These are phyloP conservation scores for Hymenotorrendiella dingleyae DNA, from an alignment of 2,329 filamentous ascomycete genomes.

Conservation along the genomic window DNA sequence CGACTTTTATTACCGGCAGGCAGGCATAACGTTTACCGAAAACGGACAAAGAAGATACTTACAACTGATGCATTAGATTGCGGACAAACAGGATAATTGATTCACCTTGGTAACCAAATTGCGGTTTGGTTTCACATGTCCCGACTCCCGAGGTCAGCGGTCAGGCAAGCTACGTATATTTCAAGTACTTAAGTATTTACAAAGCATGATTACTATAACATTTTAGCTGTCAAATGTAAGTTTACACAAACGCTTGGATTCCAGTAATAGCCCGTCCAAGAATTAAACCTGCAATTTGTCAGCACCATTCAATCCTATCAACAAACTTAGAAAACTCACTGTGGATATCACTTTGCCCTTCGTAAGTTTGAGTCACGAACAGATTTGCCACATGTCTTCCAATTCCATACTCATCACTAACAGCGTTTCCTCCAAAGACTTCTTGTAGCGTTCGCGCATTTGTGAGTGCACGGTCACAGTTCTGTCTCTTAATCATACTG, in stretches of 20 bases:
- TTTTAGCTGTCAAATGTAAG: too few species aligned
- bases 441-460: slow-evolving; percentile 83
- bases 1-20: background rate
- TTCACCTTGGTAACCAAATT: too few species aligned
- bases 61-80: background rate
- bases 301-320: slow-evolving; percentile 17
- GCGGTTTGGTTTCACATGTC: too few species aligned
- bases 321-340: slow-evolving; percentile 18
- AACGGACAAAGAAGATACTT: background rate
- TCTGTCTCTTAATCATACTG: slow-evolving; percentile 92
- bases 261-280: slow-evolving; percentile 65
- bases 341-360: slow-evolving; percentile 97
- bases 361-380: slow-evolving; percentile 96
- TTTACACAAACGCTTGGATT: slow-evolving; percentile 74
- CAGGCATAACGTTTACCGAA: background rate
- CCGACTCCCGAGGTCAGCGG: too few species aligned
- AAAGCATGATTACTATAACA: too few species aligned
- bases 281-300: slow-evolving; percentile 52
- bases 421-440: slow-evolving; percentile 96
- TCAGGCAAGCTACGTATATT: too few species aligned
- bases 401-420: slow-evolving; percentile 94
- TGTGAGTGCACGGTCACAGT: slow-evolving; percentile 82
- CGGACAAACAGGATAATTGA: too few species aligned
- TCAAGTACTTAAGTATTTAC: too few species aligned
- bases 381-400: slow-evolving; percentile 92